Base-by-base conservation (phyloP, 2,329 filamentous ascomycete genomes). In the Paracoccidioides brasiliensis region DNA sequence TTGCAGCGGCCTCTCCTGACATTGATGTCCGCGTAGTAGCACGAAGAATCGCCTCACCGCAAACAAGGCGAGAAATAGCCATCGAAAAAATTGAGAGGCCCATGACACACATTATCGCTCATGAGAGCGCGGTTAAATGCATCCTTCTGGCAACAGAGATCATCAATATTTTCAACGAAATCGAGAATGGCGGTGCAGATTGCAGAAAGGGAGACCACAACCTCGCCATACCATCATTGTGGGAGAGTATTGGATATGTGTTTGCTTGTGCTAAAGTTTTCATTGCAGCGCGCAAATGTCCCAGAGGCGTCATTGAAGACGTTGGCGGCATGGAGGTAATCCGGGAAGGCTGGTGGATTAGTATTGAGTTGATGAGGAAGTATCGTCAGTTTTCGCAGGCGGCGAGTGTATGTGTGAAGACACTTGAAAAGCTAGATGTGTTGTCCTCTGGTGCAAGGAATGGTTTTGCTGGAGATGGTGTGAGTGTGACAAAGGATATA, bases 211-310 rank as follows among this genome's bases (percentile, higher is more conserved):
- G 12, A 32, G 58, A 32, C 9, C 38, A 53, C 30, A 33, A 53
- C 4, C 55, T 52, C 3, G 54, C 55, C 4, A 40, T 60, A 7
- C 58, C 60, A 3, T 35, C 55, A 1, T 59, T 59, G 56, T 61
- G 60, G 60, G 60, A 61, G 42, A 61, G 56, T 46, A 45, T 58
- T 7, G 54, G 50, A 14, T 58, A 56, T 33, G 28, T 56, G 28
- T 61, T 55, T 38, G 56, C 57, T 8, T 61, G 58, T 37, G 57
- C 55, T 3, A 57, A 53, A 7, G 53, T 58, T 15, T 41, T 61
- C 8, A 45, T 61, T 32, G 58, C 58, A 5, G 58, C 58, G 14
- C 58, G 58, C 6, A 35, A 53, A 33, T 60, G 60, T 38, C 45
- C 57, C 4, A 33, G 10, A n/a, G 56, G 53, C 9, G 41, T 54